Conservation (phyloP, 306 rosid genomes). For the Casuarina glauca region DNA sequence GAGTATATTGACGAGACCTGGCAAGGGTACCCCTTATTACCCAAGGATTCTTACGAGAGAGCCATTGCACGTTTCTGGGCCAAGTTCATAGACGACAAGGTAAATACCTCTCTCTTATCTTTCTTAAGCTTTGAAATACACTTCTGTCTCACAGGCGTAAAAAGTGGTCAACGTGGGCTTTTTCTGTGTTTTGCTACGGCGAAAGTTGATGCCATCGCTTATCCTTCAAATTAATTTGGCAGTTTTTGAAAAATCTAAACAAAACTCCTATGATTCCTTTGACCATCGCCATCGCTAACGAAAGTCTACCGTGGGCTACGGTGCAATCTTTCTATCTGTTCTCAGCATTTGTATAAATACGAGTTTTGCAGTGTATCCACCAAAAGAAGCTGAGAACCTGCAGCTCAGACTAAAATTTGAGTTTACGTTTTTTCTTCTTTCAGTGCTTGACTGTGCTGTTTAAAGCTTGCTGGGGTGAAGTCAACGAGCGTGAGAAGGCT, state of each 20-base stretch:
- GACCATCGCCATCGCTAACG: too few relatives aligned
- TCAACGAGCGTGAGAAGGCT: slow-evolving; percentile 27
- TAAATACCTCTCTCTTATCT: not conserved
- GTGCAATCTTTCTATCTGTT: too few relatives aligned
- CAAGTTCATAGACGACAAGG: slow-evolving; percentile 37
- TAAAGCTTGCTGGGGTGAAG: slow-evolving; percentile 8
- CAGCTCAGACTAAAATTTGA: not conserved
- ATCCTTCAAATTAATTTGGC: too few relatives aligned
- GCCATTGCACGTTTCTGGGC: slow-evolving; percentile 45
- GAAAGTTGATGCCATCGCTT: too few relatives aligned
- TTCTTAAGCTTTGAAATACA: too few relatives aligned
- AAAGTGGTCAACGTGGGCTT: too few relatives aligned
- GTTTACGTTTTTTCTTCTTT: not conserved
- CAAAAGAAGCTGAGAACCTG: not conserved
- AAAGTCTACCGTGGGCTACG: too few relatives aligned
- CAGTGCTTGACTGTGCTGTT: not conserved
- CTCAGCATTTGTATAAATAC: too few relatives aligned
- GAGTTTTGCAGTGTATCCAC: not conserved
- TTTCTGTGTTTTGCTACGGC: too few relatives aligned
- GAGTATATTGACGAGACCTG: slow-evolving; percentile 24
- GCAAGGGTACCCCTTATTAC: slow-evolving; percentile 24
- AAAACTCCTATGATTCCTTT: too few relatives aligned
- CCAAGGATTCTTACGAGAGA: slow-evolving; percentile 28
- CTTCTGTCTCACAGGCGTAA: too few relatives aligned
- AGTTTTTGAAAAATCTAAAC: too few relatives aligned